Evolutionary conservation across 495 filamentous ascomycete genomes (phyloP).

Genomic region (Elasticomyces elasticus): DNA sequence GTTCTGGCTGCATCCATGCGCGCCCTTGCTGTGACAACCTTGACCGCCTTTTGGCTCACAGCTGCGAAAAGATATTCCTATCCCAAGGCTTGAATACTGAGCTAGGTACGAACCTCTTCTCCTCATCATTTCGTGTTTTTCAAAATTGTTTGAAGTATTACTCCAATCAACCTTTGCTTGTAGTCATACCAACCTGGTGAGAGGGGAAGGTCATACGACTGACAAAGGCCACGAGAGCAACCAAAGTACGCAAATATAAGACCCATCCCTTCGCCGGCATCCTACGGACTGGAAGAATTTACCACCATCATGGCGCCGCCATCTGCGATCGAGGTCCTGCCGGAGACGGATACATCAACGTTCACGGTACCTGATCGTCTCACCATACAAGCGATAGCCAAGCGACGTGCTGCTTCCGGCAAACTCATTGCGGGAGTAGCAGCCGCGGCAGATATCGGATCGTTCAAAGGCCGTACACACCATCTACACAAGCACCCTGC

Average conservation of each 20-base stretch:
- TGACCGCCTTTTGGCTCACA: background rate
- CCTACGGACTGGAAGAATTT: background rate
- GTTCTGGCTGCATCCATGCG: background rate
- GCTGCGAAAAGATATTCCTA: background rate
- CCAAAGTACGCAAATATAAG: background rate
- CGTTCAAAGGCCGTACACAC: constrained; percentile 68
- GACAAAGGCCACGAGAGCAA: background rate
- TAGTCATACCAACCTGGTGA: background rate
- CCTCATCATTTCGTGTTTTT: background rate
- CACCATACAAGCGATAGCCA: constrained; percentile 59
- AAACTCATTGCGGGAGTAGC: constrained; percentile 66
- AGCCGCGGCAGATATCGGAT: constrained; percentile 63
- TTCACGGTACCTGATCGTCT: constrained; percentile 47
- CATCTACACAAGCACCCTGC: constrained; percentile 62
- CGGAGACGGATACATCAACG: constrained; percentile 24
- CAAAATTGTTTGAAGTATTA: background rate
- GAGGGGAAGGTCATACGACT: background rate
- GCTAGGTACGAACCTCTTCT: background rate
- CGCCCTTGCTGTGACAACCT: background rate
- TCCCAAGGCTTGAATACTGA: background rate
- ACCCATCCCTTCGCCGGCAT: background rate
- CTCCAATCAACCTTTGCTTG: background rate
- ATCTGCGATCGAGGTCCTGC: constrained; percentile 17
- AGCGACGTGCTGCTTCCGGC: constrained; percentile 56
- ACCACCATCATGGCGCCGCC: constrained; percentile 11